Evolutionary conservation across 2,329 filamentous ascomycete genomes (phyloP), one percentile per base, ranked within the genome.

Genomic region (Penicillium expansum): DNA sequence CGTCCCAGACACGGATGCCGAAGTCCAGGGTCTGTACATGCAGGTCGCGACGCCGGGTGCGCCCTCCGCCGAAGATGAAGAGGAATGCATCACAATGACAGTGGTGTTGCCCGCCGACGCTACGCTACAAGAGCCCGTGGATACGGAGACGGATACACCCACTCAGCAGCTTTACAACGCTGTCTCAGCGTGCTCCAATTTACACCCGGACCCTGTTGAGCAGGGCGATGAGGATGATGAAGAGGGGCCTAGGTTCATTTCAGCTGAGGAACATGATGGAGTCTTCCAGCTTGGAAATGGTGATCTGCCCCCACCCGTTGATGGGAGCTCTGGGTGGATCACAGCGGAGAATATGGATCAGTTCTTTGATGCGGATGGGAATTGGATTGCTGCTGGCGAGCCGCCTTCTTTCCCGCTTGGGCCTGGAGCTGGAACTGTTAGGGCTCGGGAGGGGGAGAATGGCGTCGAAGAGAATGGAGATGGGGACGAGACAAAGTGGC

Each of bases 311-410:
- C 78, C 78, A 33, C 74, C 79, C 4, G 72, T 80, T 66, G 76
- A 75, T 35, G 78, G 78, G 16, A 80, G 79, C 55, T 79, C 77
- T 1, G 78, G 79, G 9, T 80, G 78, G 79, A 80, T 97, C 69
- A 97, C 93, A 16, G 89, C 90, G 9, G 93, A 96, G 55, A 97
- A 97, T 67, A 87, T 96, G 71, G 81, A 88, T 62, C 84, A 96
- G 64, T 96, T 86, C 69, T 90, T 94, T 73, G 90, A 94, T 66
- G 86, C 83, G 60, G 83, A 92, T 9, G 91, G 91, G 3, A 92
- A 93, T 69, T 93, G 88, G 83, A 88, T 89, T 61, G 83, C 79
- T 66, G 39, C 79, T 70, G 57, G 77, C 63, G 70, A 83, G 52
- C 68, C 69, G 51, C 71, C 72, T 51, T 63, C 62, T 48, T 63